A percentile compares a stretch with the other conserved stretches of the same genome.
phyloP scores from a whole-genome alignment of 1,284 basidiomycete species.

The Bjerkandera adusta region DNA sequence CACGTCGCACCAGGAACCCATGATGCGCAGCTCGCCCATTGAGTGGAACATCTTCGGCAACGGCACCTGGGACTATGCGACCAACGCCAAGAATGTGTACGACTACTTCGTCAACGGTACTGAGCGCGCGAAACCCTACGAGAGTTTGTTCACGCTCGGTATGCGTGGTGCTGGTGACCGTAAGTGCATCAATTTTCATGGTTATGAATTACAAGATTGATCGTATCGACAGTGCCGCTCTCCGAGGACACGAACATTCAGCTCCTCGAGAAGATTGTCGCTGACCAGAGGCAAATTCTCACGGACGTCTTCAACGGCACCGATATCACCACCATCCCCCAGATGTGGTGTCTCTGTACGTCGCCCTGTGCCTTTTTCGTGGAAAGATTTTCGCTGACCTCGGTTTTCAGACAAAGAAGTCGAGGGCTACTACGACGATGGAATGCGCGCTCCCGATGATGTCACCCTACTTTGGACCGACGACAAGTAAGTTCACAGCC shows the following conservation, averaged over 20 bases:
- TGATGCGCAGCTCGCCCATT: conserved; percentile 60
- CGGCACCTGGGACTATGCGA: conserved; percentile 61
- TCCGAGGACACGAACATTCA: conserved; percentile 46
- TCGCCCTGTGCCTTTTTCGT: conserved; percentile 9
- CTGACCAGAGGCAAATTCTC: conserved; percentile 64
- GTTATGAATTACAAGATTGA: neutral
- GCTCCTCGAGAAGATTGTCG: conserved; percentile 54
- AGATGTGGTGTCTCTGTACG: conserved; percentile 65
- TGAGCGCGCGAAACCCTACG: conserved; percentile 52
- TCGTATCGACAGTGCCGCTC: conserved; percentile 44
- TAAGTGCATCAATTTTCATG: neutral
- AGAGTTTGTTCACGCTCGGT: conserved; percentile 61
- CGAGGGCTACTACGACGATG: conserved; percentile 62
- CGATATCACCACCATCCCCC: conserved; percentile 53
- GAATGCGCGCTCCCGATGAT: conserved; percentile 51
- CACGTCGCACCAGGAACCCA: conserved; percentile 66
- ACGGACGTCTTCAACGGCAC: conserved; percentile 48
- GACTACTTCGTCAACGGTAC: conserved; percentile 60
- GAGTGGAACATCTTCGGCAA: conserved; percentile 56
- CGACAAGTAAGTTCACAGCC: conserved; percentile 43
- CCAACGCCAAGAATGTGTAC: conserved; percentile 52
- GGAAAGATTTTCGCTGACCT: neutral
- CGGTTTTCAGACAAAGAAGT: conserved; percentile 54
- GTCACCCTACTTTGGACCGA: conserved; percentile 58
- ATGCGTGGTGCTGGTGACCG: conserved; percentile 51